Conservation (phyloP, 257 asterid genomes). For the Penstemon newberryi region DNA sequence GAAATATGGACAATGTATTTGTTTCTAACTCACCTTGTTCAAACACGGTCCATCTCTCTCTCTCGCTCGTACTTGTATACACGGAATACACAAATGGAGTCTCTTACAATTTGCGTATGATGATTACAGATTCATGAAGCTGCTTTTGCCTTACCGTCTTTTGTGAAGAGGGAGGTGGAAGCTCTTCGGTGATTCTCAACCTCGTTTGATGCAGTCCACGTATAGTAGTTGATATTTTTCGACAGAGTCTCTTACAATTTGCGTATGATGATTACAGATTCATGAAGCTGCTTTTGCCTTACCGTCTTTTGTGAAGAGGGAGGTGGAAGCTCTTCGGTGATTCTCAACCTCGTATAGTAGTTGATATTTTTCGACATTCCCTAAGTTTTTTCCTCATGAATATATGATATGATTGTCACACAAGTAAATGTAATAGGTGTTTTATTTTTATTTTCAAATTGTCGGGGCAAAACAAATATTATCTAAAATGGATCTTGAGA, state of each 20-base stretch:
- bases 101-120: slow-evolving; percentile 11
- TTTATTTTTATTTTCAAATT: too few relatives aligned
- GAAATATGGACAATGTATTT: not conserved
- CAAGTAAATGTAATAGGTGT: too few relatives aligned
- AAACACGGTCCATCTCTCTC: not conserved
- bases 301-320: slow-evolving; percentile 84
- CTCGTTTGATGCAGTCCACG: too few relatives aligned
- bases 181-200: slow-evolving; percentile 36
- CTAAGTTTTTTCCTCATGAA: too few relatives aligned
- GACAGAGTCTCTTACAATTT: not conserved
- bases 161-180: slow-evolving; percentile 79
- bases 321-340: slow-evolving; percentile 60
- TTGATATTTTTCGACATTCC: too few relatives aligned
- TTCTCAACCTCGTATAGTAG: too few relatives aligned
- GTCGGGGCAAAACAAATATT: too few relatives aligned
- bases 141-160: slow-evolving; percentile 86
- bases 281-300: slow-evolving; percentile 88
- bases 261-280: slow-evolving; percentile 48
- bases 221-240: too few relatives aligned
- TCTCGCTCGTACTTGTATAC: too few relatives aligned
- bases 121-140: slow-evolving; percentile 77
- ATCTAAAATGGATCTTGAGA: too few relatives aligned
- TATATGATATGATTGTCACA: too few relatives aligned
- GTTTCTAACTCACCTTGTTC: not conserved
- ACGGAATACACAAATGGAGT: not conserved